phyloP scores from a whole-genome alignment of 1,284 basidiomycete genomes.

The Acaromyces ingoldii region DNA sequence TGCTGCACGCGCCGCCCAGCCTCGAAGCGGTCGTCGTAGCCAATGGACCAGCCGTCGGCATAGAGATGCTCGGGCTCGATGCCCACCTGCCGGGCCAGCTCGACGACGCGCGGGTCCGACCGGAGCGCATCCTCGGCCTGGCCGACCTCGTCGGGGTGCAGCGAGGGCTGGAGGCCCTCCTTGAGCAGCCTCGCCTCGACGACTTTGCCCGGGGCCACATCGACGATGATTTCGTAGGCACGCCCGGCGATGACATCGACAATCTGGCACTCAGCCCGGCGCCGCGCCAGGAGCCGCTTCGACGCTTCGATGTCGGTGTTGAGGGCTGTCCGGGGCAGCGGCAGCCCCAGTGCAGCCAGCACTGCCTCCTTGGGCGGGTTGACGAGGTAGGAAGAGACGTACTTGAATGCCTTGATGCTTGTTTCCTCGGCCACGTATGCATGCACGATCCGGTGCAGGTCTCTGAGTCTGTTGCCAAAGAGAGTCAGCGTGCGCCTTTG shows the following conservation, averaged over 20 bases:
- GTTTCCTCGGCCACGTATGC: background rate
- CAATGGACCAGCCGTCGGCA: slow-evolving; percentile 58
- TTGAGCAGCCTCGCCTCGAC: background rate
- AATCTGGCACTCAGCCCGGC: slow-evolving; percentile 59
- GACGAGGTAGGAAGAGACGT: slow-evolving; percentile 25
- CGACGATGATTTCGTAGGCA: slow-evolving; percentile 60
- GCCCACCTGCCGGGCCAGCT: slow-evolving; percentile 65
- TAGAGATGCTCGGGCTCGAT: slow-evolving; percentile 67
- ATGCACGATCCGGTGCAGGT: background rate
- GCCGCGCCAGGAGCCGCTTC: no score
- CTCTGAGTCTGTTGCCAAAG: background rate
- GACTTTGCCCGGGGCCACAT: slow-evolving; percentile 7
- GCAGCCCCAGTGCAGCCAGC: slow-evolving; percentile 17
- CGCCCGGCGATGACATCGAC: slow-evolving; percentile 58
- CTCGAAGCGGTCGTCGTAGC: slow-evolving; percentile 30
- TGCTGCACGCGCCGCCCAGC: slow-evolving; percentile 25
- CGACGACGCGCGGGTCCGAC: background rate
- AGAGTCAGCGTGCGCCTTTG: no score
- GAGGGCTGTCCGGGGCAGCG: slow-evolving; percentile 17
- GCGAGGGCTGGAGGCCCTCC: background rate
- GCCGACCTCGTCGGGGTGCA: background rate
- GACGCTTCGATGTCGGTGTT: slow-evolving; percentile 15
- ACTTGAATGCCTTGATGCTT: slow-evolving; percentile 51
- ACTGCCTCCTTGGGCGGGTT: slow-evolving; percentile 19
- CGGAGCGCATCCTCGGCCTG: background rate